Evolutionary conservation across 2,329 filamentous ascomycete species (phyloP).

Genomic region (Fusarium agapanthi): DNA sequence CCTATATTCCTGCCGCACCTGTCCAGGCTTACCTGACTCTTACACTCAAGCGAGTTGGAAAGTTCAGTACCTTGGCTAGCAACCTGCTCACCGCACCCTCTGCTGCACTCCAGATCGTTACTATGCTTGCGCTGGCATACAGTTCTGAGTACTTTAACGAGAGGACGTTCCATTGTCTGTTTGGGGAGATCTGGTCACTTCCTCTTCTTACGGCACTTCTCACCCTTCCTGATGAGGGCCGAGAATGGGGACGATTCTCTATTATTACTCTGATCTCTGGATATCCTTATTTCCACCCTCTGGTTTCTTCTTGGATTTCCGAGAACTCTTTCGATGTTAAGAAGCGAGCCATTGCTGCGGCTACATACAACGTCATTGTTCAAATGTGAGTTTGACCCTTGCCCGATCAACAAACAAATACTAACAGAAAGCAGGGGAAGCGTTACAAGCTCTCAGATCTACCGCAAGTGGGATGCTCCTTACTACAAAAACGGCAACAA

Average conservation of each 20-base stretch:
- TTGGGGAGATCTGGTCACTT: constrained; percentile 62
- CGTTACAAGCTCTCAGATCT: constrained; percentile 56
- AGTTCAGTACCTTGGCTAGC: constrained; percentile 65
- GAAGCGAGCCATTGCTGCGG: constrained; percentile 58
- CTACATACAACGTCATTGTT: constrained; percentile 58
- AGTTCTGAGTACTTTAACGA: constrained; percentile 65
- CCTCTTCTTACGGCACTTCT: constrained; percentile 61
- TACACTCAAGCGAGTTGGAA: constrained; percentile 62
- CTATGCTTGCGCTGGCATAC: constrained; percentile 63
- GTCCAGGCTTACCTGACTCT: constrained; percentile 62
- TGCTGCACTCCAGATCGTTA: constrained; percentile 64
- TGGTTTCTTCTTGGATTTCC: constrained; percentile 60
- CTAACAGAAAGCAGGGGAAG: constrained; percentile 46
- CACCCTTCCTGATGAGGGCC: constrained; percentile 56
- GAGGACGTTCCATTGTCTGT: constrained; percentile 61
- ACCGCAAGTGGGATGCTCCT: constrained; percentile 60
- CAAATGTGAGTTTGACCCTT: constrained; percentile 46
- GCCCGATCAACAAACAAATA: fast-evolving
- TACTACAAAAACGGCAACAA: constrained; percentile 67
- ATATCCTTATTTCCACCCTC: constrained; percentile 67
- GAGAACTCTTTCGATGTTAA: constrained; percentile 61
- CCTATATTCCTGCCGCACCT: constrained; percentile 59
- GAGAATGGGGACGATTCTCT: constrained; percentile 61
- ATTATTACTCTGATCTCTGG: constrained; percentile 62
- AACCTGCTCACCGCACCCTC: constrained; percentile 72